Evolutionary conservation across 2,329 filamentous ascomycete genomes (phyloP), one percentile per base, ranked within the genome.

Genomic region (Scytalidium lignicola): DNA sequence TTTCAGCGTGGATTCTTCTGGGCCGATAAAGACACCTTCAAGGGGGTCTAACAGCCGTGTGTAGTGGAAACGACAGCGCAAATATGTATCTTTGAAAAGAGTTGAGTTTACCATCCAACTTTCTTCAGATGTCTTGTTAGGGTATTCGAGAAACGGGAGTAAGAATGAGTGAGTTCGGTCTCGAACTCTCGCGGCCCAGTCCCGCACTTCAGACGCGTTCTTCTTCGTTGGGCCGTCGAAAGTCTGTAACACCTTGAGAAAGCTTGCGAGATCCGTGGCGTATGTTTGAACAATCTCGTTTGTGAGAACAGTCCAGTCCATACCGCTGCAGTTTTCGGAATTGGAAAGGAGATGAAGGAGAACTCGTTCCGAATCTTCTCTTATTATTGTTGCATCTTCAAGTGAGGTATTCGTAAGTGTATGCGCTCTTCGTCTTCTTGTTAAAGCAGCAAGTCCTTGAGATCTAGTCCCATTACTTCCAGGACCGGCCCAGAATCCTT

Each of bases 141-240:
- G 74, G 51, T 75, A 77, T 52, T 74, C 66, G 22, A 76, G 59
- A 52, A 68, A 75, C 2, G 69, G 67, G 8, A 76, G 64, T 44
- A 74, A 58, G 45, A 74, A 68, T 51, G 66, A 62, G 52, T 76
- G 73, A 21, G 66, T 71, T 40, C 69, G 59, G 1, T 64, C 61
- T 19, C 72, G 63, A 47, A 69, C 47, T 22, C 54, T 53, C 18
- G 54, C 49, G 46, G 69, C 51, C 67, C 67, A 71, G 1, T 54
- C 51, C 19, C 48, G 50, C 5, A 65, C 39, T 6, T 50, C 50
- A 20, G 64, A 65, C 3, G 29, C 9, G 18, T 69, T 66, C 4
- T 18, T 26, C 2, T 26, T 8, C 0, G 53, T 55, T 3, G 63
- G 52, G 1, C 56, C 47, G 1, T 54, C 49, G 6, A 51, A 55